Evolutionary conservation across 2,329 filamentous ascomycete species (phyloP).

Genomic region (Nannizziopsis arthrosporioides): DNA sequence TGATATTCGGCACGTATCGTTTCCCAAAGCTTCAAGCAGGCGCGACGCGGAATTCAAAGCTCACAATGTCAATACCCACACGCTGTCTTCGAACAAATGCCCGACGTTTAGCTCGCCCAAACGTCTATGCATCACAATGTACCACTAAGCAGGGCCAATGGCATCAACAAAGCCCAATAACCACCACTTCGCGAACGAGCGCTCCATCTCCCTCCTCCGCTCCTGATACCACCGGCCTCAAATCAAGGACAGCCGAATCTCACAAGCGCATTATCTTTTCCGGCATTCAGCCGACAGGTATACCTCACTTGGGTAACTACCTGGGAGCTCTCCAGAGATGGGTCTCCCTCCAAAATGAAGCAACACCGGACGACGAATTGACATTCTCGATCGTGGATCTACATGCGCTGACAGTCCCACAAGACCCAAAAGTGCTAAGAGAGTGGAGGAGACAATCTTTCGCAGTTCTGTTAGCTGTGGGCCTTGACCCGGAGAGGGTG

Average conservation of each 20-base stretch:
- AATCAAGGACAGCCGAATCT: background rate
- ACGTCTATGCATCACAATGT: background rate
- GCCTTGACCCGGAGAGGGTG: slow-evolving; percentile 63
- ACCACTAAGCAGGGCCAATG: slow-evolving; percentile 1
- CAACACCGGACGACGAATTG: slow-evolving; percentile 43
- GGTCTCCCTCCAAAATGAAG: slow-evolving; percentile 62
- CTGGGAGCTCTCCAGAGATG: slow-evolving; percentile 79
- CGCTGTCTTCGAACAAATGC: background rate
- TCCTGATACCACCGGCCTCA: background rate
- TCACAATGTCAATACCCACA: slow-evolving; percentile 6
- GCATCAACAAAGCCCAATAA: slow-evolving; percentile 10
- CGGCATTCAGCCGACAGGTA: slow-evolving; percentile 89
- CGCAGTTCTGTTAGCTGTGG: slow-evolving; percentile 71
- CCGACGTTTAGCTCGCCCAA: background rate
- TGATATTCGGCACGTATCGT: background rate
- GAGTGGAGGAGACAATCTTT: slow-evolving; percentile 61
- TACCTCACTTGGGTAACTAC: slow-evolving; percentile 93
- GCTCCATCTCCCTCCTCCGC: background rate
- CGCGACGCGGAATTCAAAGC: background rate
- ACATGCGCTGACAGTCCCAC: slow-evolving; percentile 76
- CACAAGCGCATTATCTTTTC: slow-evolving; percentile 61
- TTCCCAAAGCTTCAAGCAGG: background rate
- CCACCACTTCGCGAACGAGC: slow-evolving; percentile 8
- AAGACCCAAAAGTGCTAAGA: slow-evolving; percentile 51
- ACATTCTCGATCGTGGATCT: slow-evolving; percentile 86